Evolutionary conservation across 306 rosid genomes (phyloP).

Genomic region (Begonia masoniana): DNA sequence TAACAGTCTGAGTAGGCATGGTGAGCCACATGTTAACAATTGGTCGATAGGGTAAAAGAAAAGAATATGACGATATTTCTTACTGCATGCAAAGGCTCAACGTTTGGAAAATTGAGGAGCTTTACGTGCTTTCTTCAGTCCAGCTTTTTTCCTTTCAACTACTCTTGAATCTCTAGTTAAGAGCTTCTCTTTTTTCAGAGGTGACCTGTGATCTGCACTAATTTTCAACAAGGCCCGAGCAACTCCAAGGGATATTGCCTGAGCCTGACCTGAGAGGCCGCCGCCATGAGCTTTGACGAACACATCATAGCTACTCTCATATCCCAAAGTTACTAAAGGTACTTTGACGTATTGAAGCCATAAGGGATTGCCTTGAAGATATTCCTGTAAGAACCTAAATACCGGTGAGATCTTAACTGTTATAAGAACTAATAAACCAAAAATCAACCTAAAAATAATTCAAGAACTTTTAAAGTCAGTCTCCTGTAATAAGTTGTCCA

Average conservation of each 20-base stretch:
- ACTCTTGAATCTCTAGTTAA: conserved; percentile 22
- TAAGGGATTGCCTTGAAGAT: conserved; percentile 90
- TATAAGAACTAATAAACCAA: too few relatives aligned
- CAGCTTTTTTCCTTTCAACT: conserved; percentile 94
- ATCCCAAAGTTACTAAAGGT: conserved; percentile 69
- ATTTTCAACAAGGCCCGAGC: conserved; percentile 32
- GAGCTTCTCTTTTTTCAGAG: conserved; percentile 77
- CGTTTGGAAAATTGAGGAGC: conserved; percentile 97
- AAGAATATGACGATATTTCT: not conserved
- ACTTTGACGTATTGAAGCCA: conserved; percentile 82
- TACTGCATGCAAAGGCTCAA: conserved; percentile 20
- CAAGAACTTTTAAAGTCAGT: too few relatives aligned
- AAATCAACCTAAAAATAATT: too few relatives aligned
- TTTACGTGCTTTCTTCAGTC: conserved; percentile 97
- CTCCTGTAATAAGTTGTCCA: too few relatives aligned
- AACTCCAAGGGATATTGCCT: conserved; percentile 76
- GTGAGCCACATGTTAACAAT: too few relatives aligned
- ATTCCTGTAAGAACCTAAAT: conserved; percentile 36
- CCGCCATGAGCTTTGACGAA: conserved; percentile 91
- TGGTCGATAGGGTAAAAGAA: too few relatives aligned
- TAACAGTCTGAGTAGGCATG: too few relatives aligned
- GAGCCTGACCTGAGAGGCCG: conserved; percentile 96
- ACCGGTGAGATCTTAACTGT: conserved; percentile 7
- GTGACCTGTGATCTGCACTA: conserved; percentile 66
- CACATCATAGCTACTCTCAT: conserved; percentile 72